Evolutionary conservation across 1,284 basidiomycete species (phyloP), one percentile per base, ranked within the genome.

Genomic region (Malassezia equina): DNA sequence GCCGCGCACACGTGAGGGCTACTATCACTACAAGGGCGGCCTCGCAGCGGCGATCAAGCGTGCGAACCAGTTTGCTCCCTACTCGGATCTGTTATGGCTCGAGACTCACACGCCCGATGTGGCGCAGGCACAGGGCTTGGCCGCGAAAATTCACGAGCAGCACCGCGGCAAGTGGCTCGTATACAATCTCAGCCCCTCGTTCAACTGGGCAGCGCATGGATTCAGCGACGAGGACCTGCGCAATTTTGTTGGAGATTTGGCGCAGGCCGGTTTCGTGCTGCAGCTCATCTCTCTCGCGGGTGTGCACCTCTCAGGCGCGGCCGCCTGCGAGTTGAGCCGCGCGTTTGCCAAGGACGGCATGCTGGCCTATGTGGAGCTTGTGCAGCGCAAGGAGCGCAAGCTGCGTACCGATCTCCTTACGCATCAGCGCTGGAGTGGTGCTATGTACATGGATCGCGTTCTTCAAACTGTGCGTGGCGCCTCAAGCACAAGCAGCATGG

Each of bases 101-200:
- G 90, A 93, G 78, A 93, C 90, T 11, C 90, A 88, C 70, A 81
- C 80, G 31, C 89, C 90, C 2, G 81, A 89, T 72, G 77, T 94
- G 21, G 79, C 83, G 61, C 83, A 90, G 74, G 90, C 90, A 1
- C 80, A 82, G 44, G 81, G 80, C 44, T 90, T 93, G 74, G 84
- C 89, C 1, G 79, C 83, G 46, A 81, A 81, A 69, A 86, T 93
- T 64, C 80, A 85, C 56, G 80, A 81, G 61, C 80, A 80, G 70
- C 81, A 80, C 73, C 86, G 87, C 34, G 83, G 80, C 67, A 89
- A 88, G 67, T 78, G 83, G 84, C 82, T 94, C 65, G 89, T 91
- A n/a, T 94, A 93, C 75, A 94, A 93, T 75, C 78, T 93, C 58
- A 89, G 86, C 67, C 90, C 89, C 3, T 88, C 86, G 69, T 94